Evolutionary conservation across 768 basidiomycete species (phyloP).

Genomic region (Chalciporus sphaerocephalus): DNA sequence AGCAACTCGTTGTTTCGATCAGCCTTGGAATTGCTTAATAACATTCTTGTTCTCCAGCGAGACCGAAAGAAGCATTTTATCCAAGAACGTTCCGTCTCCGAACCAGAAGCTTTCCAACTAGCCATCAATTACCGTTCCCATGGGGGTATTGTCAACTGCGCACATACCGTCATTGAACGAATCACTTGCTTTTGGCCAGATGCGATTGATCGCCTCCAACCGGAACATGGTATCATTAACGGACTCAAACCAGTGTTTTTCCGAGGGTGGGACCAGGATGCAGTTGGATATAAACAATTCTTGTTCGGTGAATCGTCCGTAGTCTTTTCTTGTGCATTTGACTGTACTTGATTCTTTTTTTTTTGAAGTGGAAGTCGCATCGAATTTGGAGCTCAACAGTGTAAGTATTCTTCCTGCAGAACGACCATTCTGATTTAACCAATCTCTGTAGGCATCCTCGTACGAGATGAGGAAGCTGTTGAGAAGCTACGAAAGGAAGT

Average conservation of each 20-base stretch:
- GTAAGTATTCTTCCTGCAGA: slow-evolving; percentile 31
- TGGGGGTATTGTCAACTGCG: slow-evolving; percentile 70
- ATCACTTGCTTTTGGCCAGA: slow-evolving; percentile 60
- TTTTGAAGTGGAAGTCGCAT: slow-evolving; percentile 41
- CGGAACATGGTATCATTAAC: slow-evolving; percentile 51
- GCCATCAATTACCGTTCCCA: slow-evolving; percentile 67
- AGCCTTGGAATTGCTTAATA: neutral
- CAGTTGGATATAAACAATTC: slow-evolving; percentile 50
- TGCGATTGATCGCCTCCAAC: slow-evolving; percentile 54
- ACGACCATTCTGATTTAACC: too few relatives aligned
- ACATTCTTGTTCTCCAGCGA: slow-evolving; percentile 15
- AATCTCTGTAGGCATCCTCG: slow-evolving; percentile 62
- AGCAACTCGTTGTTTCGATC: neutral
- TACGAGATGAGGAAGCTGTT: slow-evolving; percentile 54
- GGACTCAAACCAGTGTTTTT: slow-evolving; percentile 59
- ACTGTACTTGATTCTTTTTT: slow-evolving; percentile 9
- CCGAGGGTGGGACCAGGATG: slow-evolving; percentile 41
- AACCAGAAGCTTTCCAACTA: slow-evolving; percentile 50
- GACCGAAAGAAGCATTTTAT: slow-evolving; percentile 13
- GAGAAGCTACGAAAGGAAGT: slow-evolving; percentile 46
- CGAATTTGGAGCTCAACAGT: slow-evolving; percentile 64
- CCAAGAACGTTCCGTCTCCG: slow-evolving; percentile 12
- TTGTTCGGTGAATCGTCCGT: slow-evolving; percentile 47
- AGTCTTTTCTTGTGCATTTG: neutral
- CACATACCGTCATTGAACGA: slow-evolving; percentile 59